Evolutionary conservation across 148 eudicot genomes (phyloP), one percentile per base, ranked within the genome.

Genomic region (Rhododendron ferrugineum): DNA sequence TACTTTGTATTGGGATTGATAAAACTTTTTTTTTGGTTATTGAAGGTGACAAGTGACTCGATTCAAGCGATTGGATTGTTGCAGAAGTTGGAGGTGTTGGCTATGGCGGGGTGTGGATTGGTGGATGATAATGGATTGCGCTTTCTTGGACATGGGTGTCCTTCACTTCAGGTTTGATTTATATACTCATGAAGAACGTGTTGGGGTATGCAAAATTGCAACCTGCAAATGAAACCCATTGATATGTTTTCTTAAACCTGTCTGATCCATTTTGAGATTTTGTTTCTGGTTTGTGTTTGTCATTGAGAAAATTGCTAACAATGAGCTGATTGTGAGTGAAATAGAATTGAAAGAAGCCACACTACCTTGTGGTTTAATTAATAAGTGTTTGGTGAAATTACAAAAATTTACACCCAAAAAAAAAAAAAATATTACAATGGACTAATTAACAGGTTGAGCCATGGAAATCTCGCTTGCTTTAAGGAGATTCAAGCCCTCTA

Each of bases 101-200:
- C 47, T 26, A 95, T 95, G 95, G 92, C 85, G 60, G 94, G 95
- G 15, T 93, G 98, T 84, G 87, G 88, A 44, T 56, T 82, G 49
- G 88, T 95, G 80, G 93, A 93, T 89, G 96, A 95, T 89, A 80
- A 28, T 54, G 98, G 95, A n/a, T 80, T 95, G 90, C 78, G 47
- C 54, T 88, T 90, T 82, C 87, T 95, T 64, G 93, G 91, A 80
- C 75, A 85, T 70, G 96, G 94, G 28, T 93, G 98, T 77, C 92
- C 96, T 87, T 91, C 91, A n/a, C 96, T 95, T 86, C 93, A 92
- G 96, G 98, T 26, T 95, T 47, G 70, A 74, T 64, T 72, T 40
- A 40, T 20, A 11, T 13, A 76, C 16, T 40, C 32, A 40, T 64
- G 42, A 37, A 36, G 78, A 34, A 75, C 46, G 7, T 52, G 40